These are phyloP conservation scores for Dichotomocladium elegans DNA, from an alignment of 371 early-diverging fungal genomes.

Conservation along the genomic window DNA sequence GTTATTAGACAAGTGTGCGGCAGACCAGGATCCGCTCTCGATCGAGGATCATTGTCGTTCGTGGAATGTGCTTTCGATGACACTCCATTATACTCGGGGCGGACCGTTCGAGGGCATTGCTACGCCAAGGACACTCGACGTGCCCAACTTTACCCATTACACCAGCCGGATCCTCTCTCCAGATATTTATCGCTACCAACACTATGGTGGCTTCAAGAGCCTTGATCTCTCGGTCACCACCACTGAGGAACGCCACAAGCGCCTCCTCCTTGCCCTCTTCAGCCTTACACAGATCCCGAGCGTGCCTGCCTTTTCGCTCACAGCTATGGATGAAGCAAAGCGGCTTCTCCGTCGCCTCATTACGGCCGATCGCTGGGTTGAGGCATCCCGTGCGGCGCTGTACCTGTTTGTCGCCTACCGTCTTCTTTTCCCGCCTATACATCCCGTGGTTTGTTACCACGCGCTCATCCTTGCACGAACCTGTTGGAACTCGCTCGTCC, in stretches of 20 bases:
- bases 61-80: constrained; percentile 35
- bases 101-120: constrained; percentile 7
- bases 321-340: constrained; percentile 24
- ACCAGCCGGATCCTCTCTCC: constrained; percentile 28
- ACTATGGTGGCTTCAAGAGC: neutral
- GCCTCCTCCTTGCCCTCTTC: constrained; percentile 8
- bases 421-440: constrained; percentile 64
- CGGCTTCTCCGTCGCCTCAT: constrained; percentile 17
- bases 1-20: constrained; percentile 4
- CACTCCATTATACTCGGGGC: constrained; percentile 12
- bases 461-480: constrained; percentile 63
- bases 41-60: constrained; percentile 12
- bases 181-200: constrained; percentile 18
- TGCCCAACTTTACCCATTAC: constrained; percentile 31
- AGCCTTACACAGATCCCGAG: constrained; percentile 20
- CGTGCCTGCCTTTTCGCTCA: constrained; percentile 22
- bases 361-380: constrained; percentile 33
- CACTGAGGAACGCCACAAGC: constrained; percentile 1
- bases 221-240: neutral
- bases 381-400: constrained; percentile 51
- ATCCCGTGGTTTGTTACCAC: constrained; percentile 65
- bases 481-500: constrained; percentile 58
- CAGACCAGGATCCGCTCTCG: neutral
- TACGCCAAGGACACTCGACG: constrained; percentile 17
- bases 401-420: constrained; percentile 64